These are phyloP conservation scores for Trypanosoma cruzi DNA, from an alignment of 208 protist species.

Conservation along the genomic window DNA sequence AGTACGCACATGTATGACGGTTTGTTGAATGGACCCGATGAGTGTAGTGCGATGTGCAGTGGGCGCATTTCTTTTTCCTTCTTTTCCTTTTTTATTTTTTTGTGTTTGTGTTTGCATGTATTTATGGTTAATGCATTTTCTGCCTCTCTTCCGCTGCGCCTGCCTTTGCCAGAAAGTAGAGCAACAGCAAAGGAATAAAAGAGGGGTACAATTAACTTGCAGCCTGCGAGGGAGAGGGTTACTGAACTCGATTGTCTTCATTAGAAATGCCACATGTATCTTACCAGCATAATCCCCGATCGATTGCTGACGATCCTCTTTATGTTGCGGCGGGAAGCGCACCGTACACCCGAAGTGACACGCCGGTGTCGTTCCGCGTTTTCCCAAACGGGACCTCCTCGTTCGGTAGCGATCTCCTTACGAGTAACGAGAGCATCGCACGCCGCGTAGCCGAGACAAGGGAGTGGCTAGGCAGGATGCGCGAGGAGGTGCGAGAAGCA, in stretches of 20 bases:
- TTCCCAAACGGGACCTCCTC: slow-evolving; percentile 15
- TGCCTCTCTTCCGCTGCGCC: not conserved
- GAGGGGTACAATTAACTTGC: not conserved
- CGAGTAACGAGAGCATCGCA: slow-evolving; percentile 5
- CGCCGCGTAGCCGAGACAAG: slow-evolving; percentile 50
- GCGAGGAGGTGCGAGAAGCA: slow-evolving; percentile 40
- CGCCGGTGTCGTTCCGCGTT: slow-evolving; percentile 30
- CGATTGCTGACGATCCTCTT: not conserved
- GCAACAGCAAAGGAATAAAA: not conserved
- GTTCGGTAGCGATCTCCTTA: slow-evolving; percentile 17
- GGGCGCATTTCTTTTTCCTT: not conserved
- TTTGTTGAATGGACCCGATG: not conserved
- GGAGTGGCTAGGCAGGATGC: slow-evolving; percentile 59
- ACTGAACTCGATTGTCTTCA: not conserved
- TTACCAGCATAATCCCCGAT: not conserved
- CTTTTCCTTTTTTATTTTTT: not conserved
- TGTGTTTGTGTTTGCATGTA: not conserved
- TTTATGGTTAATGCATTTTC: slow-evolving; percentile 1
- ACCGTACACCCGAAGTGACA: slow-evolving; percentile 14
- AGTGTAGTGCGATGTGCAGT: not conserved
- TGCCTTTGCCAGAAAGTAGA: not conserved
- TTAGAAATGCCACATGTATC: not conserved
- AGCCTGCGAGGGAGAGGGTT: not conserved
- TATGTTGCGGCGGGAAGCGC: not conserved
- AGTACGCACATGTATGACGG: not conserved